Conservation (phyloP, 805 yeast genomes). For the Yarrowia deformans region DNA sequence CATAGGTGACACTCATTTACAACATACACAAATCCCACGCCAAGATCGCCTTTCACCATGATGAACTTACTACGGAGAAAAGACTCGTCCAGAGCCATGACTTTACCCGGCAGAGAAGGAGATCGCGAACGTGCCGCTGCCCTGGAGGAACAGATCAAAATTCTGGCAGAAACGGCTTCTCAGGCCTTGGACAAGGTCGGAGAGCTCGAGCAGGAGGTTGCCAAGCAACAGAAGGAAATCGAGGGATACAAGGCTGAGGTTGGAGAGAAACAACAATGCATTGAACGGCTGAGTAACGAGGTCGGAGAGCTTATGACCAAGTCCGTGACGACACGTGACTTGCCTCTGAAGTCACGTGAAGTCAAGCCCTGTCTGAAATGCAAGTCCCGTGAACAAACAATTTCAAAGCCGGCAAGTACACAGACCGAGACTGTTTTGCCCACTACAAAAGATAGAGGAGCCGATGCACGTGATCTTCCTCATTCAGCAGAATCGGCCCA, state of each 20-base stretch:
- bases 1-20: no score
- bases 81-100: slow-evolving; percentile 32
- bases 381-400: background rate
- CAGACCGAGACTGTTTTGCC: background rate
- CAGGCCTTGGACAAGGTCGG: slow-evolving; percentile 45
- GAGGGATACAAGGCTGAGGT: background rate
- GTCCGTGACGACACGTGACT: slow-evolving; percentile 6
- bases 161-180: slow-evolving; percentile 44
- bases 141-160: slow-evolving; percentile 45
- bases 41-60: background rate
- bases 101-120: slow-evolving; percentile 45
- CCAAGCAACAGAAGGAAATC: slow-evolving; percentile 32
- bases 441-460: background rate
- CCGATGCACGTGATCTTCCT: background rate
- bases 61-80: slow-evolving; percentile 28
- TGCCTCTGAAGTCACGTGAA: background rate
- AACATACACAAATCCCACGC: no score
- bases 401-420: background rate
- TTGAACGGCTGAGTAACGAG: slow-evolving; percentile 9
- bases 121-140: slow-evolving; percentile 44
- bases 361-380: slow-evolving; percentile 1
- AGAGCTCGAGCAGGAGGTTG: slow-evolving; percentile 44
- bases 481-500: background rate
- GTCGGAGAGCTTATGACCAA: slow-evolving; percentile 12
- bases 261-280: slow-evolving; percentile 13